Evolutionary conservation across 129 eudicot genomes (phyloP), one percentile per base, ranked within the genome.

Genomic region (Tanacetum coccineum): DNA sequence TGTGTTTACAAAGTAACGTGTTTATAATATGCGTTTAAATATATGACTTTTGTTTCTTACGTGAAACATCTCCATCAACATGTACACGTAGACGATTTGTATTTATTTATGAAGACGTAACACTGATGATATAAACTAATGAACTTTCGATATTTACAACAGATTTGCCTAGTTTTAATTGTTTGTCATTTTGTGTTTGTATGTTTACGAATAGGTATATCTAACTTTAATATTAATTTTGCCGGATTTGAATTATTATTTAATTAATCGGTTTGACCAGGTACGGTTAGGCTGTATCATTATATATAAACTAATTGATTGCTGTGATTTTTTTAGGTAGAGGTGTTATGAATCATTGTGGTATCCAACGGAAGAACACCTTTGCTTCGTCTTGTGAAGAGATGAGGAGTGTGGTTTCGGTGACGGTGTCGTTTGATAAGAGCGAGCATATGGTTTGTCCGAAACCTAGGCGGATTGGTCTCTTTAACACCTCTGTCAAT

Each of bases 381-480:
- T 70, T 80, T 46, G 59, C 59, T 46, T 75, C 81, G 20, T 67
- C 88, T 69, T 75, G 84, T 47, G 88, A 86, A 60, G 93, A 86
- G 74, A 83, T 83, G 85, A 78, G 86, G 81, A 74, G 69, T 63
- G 72, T 75, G 46, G 83, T 69, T 59, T 60, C 75, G 0, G 74
- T 82, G 36, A 77, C 85, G 39, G 80, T 74, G 50, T 78, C 81
- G 2, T 39, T 77, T 30, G 67, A 76, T 1, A 74, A 66, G 11
- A 42, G 64, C 28, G 86, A 78, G 13, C 76, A 81, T 32, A 83
- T 89, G 79, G 90, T 86, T 67, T 86, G 96, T 75, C 96, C 96
- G 0, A 83, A 89, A 73, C 96, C 96, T 19, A 78, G 94, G 64
- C 86, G 96, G 19, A 50, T 89, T 48, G 61, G 78, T 25, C 79